Conservation (phyloP, 495 filamentous ascomycete species). For the Penicillium mononematosum region DNA sequence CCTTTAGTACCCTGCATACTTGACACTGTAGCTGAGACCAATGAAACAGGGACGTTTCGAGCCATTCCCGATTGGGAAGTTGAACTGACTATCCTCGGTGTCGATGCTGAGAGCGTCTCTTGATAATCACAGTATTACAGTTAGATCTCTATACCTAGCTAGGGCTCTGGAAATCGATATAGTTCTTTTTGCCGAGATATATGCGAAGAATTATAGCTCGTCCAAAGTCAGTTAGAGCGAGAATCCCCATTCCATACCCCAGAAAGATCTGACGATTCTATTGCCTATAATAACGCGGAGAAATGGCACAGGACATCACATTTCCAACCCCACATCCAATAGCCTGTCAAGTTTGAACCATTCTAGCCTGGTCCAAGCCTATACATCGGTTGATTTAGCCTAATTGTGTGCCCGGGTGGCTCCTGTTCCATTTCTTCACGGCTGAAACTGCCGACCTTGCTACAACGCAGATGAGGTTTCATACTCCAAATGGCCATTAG, state of each 20-base stretch:
- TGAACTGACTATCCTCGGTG: background rate
- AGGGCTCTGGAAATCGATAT: no score
- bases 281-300: constrained; percentile 9
- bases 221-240: background rate
- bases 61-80: constrained; percentile 3
- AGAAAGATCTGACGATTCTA: background rate
- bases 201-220: background rate
- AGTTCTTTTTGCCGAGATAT: background rate
- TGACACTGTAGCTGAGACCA: constrained; percentile 13
- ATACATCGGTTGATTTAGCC: constrained; percentile 3
- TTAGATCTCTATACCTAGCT: background rate
- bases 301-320: background rate
- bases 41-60: constrained; percentile 11
- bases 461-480: background rate
- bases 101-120: background rate
- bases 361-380: background rate
- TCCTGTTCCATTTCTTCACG: constrained; percentile 1
- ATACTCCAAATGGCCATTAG: background rate
- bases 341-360: background rate
- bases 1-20: constrained; percentile 21
- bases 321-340: background rate
- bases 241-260: background rate
- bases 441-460: background rate
- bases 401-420: background rate
- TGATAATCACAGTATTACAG: background rate